Evolutionary conservation across 805 yeast genomes (phyloP).

Genomic region (Metschnikowia shivogae): DNA sequence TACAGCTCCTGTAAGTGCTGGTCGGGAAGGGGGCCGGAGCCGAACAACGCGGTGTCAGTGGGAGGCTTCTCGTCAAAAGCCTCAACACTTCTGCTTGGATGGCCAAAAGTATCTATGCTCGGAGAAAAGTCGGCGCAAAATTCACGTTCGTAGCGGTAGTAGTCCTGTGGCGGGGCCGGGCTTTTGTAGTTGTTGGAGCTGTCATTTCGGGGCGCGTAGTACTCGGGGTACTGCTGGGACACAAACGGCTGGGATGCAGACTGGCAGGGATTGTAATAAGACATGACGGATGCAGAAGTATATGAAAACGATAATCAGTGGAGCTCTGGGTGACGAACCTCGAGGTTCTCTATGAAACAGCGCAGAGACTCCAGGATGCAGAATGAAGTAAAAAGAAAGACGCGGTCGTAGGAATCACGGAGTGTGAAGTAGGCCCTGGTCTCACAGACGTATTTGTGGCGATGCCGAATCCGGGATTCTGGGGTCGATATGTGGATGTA

Average conservation of each 20-base stretch:
- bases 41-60: neutral
- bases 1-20: neutral
- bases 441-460: too few relatives aligned
- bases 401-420: neutral
- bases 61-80: neutral
- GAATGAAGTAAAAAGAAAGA: conserved; percentile 8
- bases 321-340: neutral
- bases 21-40: neutral
- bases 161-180: neutral
- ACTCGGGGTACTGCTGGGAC: neutral
- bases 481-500: neutral
- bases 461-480: neutral
- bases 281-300: conserved; percentile 22
- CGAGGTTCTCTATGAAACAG: neutral
- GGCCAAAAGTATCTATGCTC: conserved; percentile 1
- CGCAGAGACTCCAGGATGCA: conserved; percentile 5
- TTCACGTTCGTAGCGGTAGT: neutral
- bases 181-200: neutral
- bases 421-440: too few relatives aligned
- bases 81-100: neutral
- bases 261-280: conserved; percentile 41
- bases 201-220: neutral
- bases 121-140: neutral
- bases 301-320: conserved; percentile 2
- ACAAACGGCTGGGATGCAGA: conserved; percentile 30